Evolutionary conservation across 2,329 filamentous ascomycete genomes (phyloP).

Genomic region (Shiraia bambusicola): DNA sequence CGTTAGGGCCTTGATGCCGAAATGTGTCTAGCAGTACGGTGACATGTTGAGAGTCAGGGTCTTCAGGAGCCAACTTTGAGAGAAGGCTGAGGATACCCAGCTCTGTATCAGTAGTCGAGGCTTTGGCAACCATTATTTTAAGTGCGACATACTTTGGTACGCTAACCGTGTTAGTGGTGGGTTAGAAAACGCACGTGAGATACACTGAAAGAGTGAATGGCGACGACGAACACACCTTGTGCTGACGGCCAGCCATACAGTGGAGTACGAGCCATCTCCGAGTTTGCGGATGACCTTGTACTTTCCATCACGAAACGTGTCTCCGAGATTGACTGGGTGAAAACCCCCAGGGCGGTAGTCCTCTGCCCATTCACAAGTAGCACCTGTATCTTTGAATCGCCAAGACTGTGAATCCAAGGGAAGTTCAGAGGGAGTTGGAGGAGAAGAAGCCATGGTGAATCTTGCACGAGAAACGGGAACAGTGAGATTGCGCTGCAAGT

Average conservation of each 20-base stretch:
- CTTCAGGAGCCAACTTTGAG: constrained; percentile 3
- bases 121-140: constrained; percentile 14
- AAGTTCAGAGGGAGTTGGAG: constrained; percentile 15
- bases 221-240: constrained; percentile 8
- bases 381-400: constrained; percentile 3
- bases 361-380: constrained; percentile 8
- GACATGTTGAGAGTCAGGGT: constrained; percentile 4
- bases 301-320: constrained; percentile 11
- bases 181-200: constrained; percentile 1
- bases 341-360: constrained; percentile 12
- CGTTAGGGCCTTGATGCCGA: constrained; percentile 10
- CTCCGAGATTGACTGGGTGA: constrained; percentile 14
- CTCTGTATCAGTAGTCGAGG: constrained; percentile 2
- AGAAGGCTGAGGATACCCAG: constrained; percentile 6
- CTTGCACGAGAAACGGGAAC: too few relatives aligned
- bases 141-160: constrained; percentile 12
- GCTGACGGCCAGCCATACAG: constrained; percentile 17
- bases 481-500: too few relatives aligned
- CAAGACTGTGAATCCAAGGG: constrained; percentile 6
- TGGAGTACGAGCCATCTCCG: constrained; percentile 16
- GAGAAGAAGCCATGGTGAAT: neutral
- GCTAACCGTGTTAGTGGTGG: constrained; percentile 1
- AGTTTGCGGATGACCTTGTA: constrained; percentile 20
- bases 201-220: constrained; percentile 7
- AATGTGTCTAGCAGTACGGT: constrained; percentile 6